Percentiles rank a stretch among this genome's conserved stretches.
Evolutionary conservation across 208 protist species (phyloP).

Genomic region (Trypanosoma melophagium): DNA sequence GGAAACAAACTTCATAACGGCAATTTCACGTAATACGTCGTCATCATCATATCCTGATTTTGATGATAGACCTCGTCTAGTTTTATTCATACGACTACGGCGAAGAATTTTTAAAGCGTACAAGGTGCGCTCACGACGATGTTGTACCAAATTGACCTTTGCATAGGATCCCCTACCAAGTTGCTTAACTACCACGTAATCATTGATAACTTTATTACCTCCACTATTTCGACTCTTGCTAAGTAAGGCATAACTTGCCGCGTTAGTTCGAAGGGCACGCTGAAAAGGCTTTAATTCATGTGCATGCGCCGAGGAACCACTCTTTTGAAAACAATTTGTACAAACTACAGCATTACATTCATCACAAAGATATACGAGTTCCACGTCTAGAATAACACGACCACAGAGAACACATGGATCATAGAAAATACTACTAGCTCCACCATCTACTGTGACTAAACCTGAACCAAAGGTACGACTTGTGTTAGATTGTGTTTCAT

Average conservation of each 20-base stretch:
- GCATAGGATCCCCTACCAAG: slow-evolving; percentile 81
- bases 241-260: slow-evolving; percentile 42
- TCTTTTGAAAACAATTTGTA: slow-evolving; percentile 40
- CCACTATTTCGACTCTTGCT: slow-evolving; percentile 62
- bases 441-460: slow-evolving; percentile 28
- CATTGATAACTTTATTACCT: slow-evolving; percentile 90
- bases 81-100: slow-evolving; percentile 24
- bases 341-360: slow-evolving; percentile 73
- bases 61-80: slow-evolving; percentile 8
- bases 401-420: slow-evolving; percentile 60
- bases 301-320: slow-evolving; percentile 33
- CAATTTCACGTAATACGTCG: slow-evolving; percentile 91
- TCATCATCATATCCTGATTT: slow-evolving; percentile 34
- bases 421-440: slow-evolving; percentile 70
- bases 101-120: slow-evolving; percentile 86
- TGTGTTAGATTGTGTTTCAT: slow-evolving; percentile 45
- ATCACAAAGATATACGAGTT: slow-evolving; percentile 72
- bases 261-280: slow-evolving; percentile 37
- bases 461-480: slow-evolving; percentile 53
- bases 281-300: slow-evolving; percentile 64
- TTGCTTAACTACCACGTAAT: slow-evolving; percentile 81
- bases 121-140: slow-evolving; percentile 61
- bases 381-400: slow-evolving; percentile 61
- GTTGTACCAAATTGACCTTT: slow-evolving; percentile 89
- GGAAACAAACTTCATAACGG: slow-evolving; percentile 95